Conservation (phyloP, 306 rosid species). For the Morella rubra region DNA sequence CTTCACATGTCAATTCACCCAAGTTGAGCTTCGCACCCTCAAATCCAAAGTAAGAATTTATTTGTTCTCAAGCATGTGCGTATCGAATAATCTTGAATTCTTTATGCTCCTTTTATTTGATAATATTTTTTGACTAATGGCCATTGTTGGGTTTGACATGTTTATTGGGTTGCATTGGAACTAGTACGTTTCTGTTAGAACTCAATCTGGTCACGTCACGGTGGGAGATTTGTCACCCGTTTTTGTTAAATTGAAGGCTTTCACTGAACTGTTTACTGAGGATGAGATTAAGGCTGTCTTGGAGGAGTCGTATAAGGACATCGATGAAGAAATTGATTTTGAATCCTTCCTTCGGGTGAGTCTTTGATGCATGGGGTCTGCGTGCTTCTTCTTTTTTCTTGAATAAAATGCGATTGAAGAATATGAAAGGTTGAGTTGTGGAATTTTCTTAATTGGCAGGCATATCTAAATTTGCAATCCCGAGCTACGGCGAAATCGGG, state of each 20-base stretch:
- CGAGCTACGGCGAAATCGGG: slow-evolving; percentile 59
- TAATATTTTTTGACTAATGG: slow-evolving; percentile 9
- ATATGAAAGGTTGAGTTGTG: slow-evolving; percentile 24
- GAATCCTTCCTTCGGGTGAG: slow-evolving; percentile 88
- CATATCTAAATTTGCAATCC: slow-evolving; percentile 66
- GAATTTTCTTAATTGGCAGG: slow-evolving; percentile 51
- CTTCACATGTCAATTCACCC: slow-evolving; percentile 98
- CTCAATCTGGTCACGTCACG: slow-evolving; percentile 60
- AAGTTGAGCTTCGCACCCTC: slow-evolving; percentile 95
- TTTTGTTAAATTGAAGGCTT: slow-evolving; percentile 63
- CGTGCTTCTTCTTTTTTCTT: slow-evolving; percentile 1
- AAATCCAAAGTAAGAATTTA: slow-evolving; percentile 68
- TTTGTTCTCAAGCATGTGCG: neutral
- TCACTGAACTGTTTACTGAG: slow-evolving; percentile 53
- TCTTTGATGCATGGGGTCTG: slow-evolving; percentile 1
- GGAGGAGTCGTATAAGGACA: slow-evolving; percentile 46
- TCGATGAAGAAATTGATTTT: slow-evolving; percentile 74
- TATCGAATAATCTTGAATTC: neutral
- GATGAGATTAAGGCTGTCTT: slow-evolving; percentile 63
- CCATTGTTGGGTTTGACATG: slow-evolving; percentile 19
- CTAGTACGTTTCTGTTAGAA: slow-evolving; percentile 71
- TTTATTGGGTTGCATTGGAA: slow-evolving; percentile 32
- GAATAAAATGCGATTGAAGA: neutral
- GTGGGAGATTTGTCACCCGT: slow-evolving; percentile 65
- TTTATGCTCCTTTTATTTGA: neutral